Base-by-base conservation (phyloP, 805 yeast species). In the Sugiyamaella lignohabitans region DNA sequence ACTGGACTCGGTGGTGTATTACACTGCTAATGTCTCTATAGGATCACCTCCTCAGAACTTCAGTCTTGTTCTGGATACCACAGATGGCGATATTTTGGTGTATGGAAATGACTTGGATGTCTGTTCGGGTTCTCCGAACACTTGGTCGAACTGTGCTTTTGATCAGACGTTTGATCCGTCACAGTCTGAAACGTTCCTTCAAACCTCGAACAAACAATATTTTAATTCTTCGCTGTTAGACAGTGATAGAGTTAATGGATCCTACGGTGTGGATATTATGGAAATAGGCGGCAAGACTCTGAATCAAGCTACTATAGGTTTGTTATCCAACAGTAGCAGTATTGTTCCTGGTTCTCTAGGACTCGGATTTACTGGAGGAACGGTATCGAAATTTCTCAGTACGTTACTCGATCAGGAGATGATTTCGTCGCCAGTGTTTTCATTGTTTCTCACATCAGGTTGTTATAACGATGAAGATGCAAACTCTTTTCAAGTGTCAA, bases 11-110 rank as follows among this genome's bases (percentile, higher is more conserved):
- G 30, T 21, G 23, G 6, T 23, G 17, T 48, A 35, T 37, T 46
- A 37, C 45, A 40, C 34, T 20, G 22, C 51, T 5, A 54, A 63
- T 38, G 57, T 62, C 18, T 43, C 60, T 6, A 48, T 83, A 11
- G 89, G 91, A 3, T 72, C 84, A 0, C 72, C 79, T 2, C 58
- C 68, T 0, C 81, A 80, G 55, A 59, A 67, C 11, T 67, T 82
- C 4, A 68, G 67, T 4, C 77, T 82, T 4, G 60, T 79, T 34
- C 58, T 82, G 11, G 87, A 82, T 58, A 82, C 87, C 1, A 87
- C 87, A 2, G 79, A 84, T 0, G 72, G 84, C 0, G 87, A 82
- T 59, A 59, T 81, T 34, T 79, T 84, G 83, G 75, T 81, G 23
- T 67, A 45, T 36, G 21, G 37, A n/a, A 11, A 32, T n/a, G 16